Base-by-base conservation (phyloP, 2,329 filamentous ascomycete species). In the Calonectria hongkongensis region DNA sequence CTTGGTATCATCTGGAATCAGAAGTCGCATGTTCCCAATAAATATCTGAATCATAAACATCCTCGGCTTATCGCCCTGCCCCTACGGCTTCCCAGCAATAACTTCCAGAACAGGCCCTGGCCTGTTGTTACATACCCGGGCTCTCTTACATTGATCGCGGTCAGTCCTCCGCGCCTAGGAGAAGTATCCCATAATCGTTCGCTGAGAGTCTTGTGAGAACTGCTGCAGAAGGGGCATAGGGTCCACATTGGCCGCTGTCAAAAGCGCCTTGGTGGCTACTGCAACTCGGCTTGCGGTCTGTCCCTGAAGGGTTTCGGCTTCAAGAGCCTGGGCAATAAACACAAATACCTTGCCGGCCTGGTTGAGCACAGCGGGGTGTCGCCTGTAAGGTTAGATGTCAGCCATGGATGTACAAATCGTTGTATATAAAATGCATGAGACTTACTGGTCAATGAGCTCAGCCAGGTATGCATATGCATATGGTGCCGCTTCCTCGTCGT, bases 401-500 rank as follows among this genome's bases (percentile, higher is more conserved):
- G 82, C 73, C 54, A 41, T 12, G 68, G 48, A 45, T 16, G n/a
- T 21, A 8, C 16, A 21, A n/a, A 43, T 16, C 21, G 39, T 2
- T 0, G 15, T 6, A 13, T 47, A 5, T 28, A 27, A 33, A 28
- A 10, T 41, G 18, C 5, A 1, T 28, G 43, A 63, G 71, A 93
- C 95, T 91, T 92, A 98, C 97, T 97, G 94, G 78, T 97, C 94
- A 82, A 98, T 98, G 75, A 99, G 86, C 83, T 98, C 93, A 15
- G 94, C 93, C 71, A 99, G 88, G 86, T 98, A 99, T 54, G 93
- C 93, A 83, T 99, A 99, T 1, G 96, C 96, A 83, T 97, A 98
- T 16, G 97, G 97, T 25, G 97, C 97, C 4, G 97, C 97, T 86
- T 99, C 97, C 84, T 99, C 97, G 77, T 99, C 97, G 81, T 98